Base-by-base conservation (phyloP, 2,329 filamentous ascomycete genomes). In the Hymenoscyphus scutula region DNA sequence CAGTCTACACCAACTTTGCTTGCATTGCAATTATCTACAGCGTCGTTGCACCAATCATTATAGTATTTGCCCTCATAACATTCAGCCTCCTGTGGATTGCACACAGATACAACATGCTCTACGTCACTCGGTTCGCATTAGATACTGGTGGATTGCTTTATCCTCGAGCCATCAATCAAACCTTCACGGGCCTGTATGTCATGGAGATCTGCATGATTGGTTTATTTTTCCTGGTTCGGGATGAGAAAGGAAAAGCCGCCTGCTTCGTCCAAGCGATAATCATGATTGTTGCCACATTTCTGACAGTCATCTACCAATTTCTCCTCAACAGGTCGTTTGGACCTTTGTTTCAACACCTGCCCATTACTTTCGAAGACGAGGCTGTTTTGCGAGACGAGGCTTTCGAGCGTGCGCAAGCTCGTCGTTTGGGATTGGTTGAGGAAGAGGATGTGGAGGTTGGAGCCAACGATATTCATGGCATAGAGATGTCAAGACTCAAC, bases 51-150 rank as follows among this genome's bases (percentile, higher is more conserved):
- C 95, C 95, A 0, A 80, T 99, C 13, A 97, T 99, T 73, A 85
- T 95, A 56, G 79, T 98, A 25, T 98, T 99, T 79, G 94, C 95
- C 69, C 87, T 97, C 70, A 86, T 98, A 74, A 97, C 94, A 0
- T 98, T 98, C 74, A 84, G 85, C 55, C 80, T 99, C 0, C 88
- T 98, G 67, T 99, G 93, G 93, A 82, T 97, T 53, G 94, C 95
- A 0, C 92, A 98, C 74, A 87, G 94, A n/a, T 98, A 98, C 77
- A 94, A 94, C 69, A 96, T 96, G 79, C 84, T 99, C 23, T 99
- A 97, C 71, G 93, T 99, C 64, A 96, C 88, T 29, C 90, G 92
- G 59, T 96, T 96, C 75, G 86, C 88, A 68, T 87, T 89, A 64
- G 95, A 99, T 76, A 99, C 94, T 0, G 95, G 95, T 48, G 95